Evolutionary conservation across 345 rosid species (phyloP).

Genomic region (Trapa bicornis): DNA sequence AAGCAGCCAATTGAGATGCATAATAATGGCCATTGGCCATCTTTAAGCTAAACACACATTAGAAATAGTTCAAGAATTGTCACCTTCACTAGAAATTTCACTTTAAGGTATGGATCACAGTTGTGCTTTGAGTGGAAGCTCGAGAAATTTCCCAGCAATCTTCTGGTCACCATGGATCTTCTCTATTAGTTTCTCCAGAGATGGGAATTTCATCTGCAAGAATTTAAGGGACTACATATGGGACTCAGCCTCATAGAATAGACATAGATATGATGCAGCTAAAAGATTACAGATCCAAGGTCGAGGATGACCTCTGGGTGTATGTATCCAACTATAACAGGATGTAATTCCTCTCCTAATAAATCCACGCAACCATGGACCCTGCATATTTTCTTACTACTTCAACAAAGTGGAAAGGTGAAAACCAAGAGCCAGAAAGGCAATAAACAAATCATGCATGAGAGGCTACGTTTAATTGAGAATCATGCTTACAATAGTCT

Average conservation of each 20-base stretch:
- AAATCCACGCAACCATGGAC: constrained; percentile 95
- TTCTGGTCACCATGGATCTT: constrained; percentile 68
- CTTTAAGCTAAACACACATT: too few relatives aligned
- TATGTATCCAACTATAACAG: constrained; percentile 72
- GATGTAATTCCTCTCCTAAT: constrained; percentile 74
- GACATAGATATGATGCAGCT: not conserved
- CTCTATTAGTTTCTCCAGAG: constrained; percentile 52
- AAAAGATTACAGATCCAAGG: not conserved
- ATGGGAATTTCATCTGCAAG: constrained; percentile 58
- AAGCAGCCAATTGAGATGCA: too few relatives aligned
- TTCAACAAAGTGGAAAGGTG: not conserved
- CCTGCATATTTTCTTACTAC: constrained; percentile 26
- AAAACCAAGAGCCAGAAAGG: not conserved
- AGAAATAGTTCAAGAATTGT: not conserved
- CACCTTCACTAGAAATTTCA: not conserved
- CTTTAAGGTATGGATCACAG: constrained; percentile 37
- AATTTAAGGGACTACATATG: not conserved
- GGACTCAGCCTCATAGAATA: not conserved
- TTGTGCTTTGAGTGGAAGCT: constrained; percentile 49
- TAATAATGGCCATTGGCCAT: too few relatives aligned
- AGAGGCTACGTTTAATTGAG: constrained; percentile 1
- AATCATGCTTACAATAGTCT: constrained; percentile 60
- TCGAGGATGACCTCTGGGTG: constrained; percentile 56
- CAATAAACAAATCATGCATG: not conserved
- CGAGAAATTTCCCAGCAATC: constrained; percentile 63